Conservation (phyloP, 805 yeast species). For the Myxozyma lipomycoides region DNA sequence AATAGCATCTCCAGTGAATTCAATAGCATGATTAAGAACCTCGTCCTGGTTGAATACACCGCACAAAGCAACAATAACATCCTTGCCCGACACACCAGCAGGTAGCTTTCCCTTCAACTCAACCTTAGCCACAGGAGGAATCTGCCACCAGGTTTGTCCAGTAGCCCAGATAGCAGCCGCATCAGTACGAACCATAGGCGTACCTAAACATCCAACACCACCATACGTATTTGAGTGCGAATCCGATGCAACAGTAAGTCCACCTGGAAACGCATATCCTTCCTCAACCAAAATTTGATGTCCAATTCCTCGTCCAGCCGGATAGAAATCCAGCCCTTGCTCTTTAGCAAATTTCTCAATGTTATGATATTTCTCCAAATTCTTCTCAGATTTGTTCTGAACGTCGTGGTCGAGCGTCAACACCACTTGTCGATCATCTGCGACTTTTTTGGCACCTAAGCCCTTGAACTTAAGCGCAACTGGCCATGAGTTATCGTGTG, state of each 20-base stretch:
- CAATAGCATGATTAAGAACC: slow-evolving; percentile 85
- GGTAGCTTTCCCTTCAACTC: slow-evolving; percentile 80
- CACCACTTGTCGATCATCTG: slow-evolving; percentile 86
- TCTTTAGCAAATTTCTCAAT: slow-evolving; percentile 84
- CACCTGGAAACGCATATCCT: slow-evolving; percentile 95
- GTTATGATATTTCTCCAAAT: slow-evolving; percentile 79
- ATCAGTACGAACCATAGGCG: slow-evolving; percentile 97
- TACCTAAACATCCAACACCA: slow-evolving; percentile 92
- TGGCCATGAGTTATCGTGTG: slow-evolving; percentile 99
- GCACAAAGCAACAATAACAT: slow-evolving; percentile 92
- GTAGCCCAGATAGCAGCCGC: slow-evolving; percentile 99
- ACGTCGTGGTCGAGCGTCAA: slow-evolving; percentile 98
- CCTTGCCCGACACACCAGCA: slow-evolving; percentile 89
- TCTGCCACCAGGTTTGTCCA: slow-evolving; percentile 99
- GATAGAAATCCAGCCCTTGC: slow-evolving; percentile 94
- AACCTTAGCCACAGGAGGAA: slow-evolving; percentile 96
- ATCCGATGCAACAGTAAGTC: slow-evolving; percentile 92
- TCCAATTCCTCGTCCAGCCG: slow-evolving; percentile 99
- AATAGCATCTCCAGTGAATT: slow-evolving; percentile 81
- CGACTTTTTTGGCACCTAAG: slow-evolving; percentile 79
- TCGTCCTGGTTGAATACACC: slow-evolving; percentile 89
- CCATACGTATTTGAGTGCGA: slow-evolving; percentile 98
- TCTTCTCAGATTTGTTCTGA: slow-evolving; percentile 86
- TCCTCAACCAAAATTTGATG: slow-evolving; percentile 99
- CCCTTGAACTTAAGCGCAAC: slow-evolving; percentile 96